Percentiles rank a stretch among this genome's conserved stretches.
These are phyloP conservation scores for Apophysomyces elegans DNA, from an alignment of 371 early-diverging fungal genomes.

Conservation along the genomic window DNA sequence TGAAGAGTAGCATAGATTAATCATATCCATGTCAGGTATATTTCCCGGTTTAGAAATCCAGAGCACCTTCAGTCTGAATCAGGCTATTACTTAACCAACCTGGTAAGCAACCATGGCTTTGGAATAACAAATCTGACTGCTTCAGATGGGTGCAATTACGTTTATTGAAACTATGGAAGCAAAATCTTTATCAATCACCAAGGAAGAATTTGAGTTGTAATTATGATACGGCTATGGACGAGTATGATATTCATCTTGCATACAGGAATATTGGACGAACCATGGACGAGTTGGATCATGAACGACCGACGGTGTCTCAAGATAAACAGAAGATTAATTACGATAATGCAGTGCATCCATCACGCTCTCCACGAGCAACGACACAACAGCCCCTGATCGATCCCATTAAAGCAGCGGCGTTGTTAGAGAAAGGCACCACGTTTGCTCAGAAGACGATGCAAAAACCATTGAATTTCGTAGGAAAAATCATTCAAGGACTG, in stretches of 20 bases:
- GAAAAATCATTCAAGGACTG: conserved; percentile 71
- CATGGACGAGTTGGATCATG: conserved; percentile 62
- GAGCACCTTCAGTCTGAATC: conserved; percentile 80
- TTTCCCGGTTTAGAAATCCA: conserved; percentile 79
- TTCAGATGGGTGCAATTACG: conserved; percentile 55
- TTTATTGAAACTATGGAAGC: conserved; percentile 70
- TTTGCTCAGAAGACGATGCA: conserved; percentile 76
- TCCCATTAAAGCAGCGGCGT: conserved; percentile 57
- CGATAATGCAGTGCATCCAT: conserved; percentile 53
- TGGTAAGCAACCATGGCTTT: conserved; percentile 63
- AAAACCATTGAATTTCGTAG: conserved; percentile 74
- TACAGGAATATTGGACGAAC: conserved; percentile 65
- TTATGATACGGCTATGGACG: neutral
- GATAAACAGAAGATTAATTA: conserved; percentile 51
- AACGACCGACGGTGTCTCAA: conserved; percentile 39
- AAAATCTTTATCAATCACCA: conserved; percentile 69
- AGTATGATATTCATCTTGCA: neutral
- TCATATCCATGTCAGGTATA: conserved; percentile 21
- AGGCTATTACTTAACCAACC: conserved; percentile 83
- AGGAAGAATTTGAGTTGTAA: conserved; percentile 52
- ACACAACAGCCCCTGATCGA: conserved; percentile 46
- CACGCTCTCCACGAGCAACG: conserved; percentile 37
- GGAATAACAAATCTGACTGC: conserved; percentile 27
- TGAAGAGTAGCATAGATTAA: neutral
- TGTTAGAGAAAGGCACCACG: conserved; percentile 60